Conservation (phyloP, 2,329 filamentous ascomycete species). For the Dissoconium aciculare region DNA sequence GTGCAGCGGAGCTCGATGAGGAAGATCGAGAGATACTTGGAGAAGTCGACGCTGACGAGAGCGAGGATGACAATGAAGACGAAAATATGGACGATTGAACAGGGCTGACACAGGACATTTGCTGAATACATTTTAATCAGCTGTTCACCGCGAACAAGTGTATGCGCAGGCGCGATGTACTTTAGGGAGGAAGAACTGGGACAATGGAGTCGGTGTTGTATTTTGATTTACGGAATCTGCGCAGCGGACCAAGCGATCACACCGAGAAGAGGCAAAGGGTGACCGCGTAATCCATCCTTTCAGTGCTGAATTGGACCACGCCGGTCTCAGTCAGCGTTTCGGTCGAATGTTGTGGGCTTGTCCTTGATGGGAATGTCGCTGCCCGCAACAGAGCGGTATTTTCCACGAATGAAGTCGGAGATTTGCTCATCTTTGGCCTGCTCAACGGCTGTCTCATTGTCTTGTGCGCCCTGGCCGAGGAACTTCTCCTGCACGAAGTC, state of each 20-base stretch:
- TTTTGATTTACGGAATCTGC: too few relatives aligned
- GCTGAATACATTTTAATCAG: too few relatives aligned
- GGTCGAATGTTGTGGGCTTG: slow-evolving; percentile 48
- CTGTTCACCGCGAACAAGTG: too few relatives aligned
- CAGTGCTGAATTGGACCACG: too few relatives aligned
- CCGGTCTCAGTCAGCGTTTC: too few relatives aligned
- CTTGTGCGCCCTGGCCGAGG: slow-evolving; percentile 53
- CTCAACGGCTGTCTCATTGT: slow-evolving; percentile 55
- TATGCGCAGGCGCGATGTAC: too few relatives aligned
- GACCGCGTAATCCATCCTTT: too few relatives aligned
- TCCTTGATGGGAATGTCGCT: slow-evolving; percentile 55
- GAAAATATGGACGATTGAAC: slow-evolving; percentile 6
- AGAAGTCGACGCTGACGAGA: slow-evolving; percentile 24
- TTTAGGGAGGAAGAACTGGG: too few relatives aligned
- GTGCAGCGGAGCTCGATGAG: slow-evolving; percentile 23
- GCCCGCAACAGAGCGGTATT: slow-evolving; percentile 57
- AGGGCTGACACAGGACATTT: too few relatives aligned
- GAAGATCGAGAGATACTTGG: slow-evolving; percentile 26
- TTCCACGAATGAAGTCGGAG: slow-evolving; percentile 51
- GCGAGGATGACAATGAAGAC: slow-evolving; percentile 24
- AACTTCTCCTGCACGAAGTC: slow-evolving; percentile 66
- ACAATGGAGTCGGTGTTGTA: too few relatives aligned
- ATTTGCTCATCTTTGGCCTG: slow-evolving; percentile 75
- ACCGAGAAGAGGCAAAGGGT: too few relatives aligned
- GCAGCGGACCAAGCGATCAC: too few relatives aligned